phyloP scores from a whole-genome alignment of 2,329 filamentous ascomycete genomes.

The Sclerotinia trifoliorum region DNA sequence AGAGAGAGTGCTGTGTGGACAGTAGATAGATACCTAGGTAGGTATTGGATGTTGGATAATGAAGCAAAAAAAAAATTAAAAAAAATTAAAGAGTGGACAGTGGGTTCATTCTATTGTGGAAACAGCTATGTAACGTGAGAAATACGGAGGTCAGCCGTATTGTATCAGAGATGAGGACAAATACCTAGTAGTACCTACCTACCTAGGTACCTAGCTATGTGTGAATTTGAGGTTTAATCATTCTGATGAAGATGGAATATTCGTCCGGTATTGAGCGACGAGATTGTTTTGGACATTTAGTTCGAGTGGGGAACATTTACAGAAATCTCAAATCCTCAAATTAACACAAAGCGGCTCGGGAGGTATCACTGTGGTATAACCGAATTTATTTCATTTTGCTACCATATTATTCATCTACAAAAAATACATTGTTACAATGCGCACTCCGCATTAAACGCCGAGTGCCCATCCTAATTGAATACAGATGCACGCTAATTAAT shows the following conservation, averaged over 20 bases:
- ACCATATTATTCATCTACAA: conserved; percentile 18
- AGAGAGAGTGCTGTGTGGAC: background rate
- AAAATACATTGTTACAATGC: conserved; percentile 13
- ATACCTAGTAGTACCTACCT: background rate
- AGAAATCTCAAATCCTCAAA: too few relatives aligned
- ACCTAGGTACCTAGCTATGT: background rate
- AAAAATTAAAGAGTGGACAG: background rate
- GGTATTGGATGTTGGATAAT: too few relatives aligned
- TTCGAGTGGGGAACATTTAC: too few relatives aligned
- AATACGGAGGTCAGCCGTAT: background rate
- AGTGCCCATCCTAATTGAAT: conserved; percentile 8
- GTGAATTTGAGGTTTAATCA: background rate
- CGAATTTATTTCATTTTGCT: conserved; percentile 14
- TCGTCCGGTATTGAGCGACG: background rate
- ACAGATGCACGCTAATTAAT: conserved; percentile 15
- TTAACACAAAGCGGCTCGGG: too few relatives aligned
- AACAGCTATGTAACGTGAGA: background rate
- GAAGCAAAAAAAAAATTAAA: background rate
- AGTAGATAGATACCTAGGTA: too few relatives aligned
- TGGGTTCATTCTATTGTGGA: background rate
- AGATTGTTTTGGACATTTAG: background rate
- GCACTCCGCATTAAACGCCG: conserved; percentile 14
- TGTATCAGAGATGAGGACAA: background rate
- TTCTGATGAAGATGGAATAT: background rate
- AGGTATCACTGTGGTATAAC: background rate